These are phyloP conservation scores for Neopestalotiopsis sp. DNA, from an alignment of 2,329 filamentous ascomycete genomes.

Conservation along the genomic window DNA sequence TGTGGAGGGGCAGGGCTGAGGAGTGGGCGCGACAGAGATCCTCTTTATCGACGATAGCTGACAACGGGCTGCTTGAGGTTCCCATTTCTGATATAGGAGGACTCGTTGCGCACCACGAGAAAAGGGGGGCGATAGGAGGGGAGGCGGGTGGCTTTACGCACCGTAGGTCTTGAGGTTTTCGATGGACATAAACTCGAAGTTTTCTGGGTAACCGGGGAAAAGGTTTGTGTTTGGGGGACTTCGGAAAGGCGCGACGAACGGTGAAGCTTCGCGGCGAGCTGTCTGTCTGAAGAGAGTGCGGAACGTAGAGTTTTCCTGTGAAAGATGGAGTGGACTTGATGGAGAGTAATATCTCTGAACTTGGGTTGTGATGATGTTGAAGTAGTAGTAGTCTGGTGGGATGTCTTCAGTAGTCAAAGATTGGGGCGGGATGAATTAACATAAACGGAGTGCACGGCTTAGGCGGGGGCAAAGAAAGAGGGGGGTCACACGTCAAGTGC, in stretches of 20 bases:
- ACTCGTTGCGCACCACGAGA: neutral
- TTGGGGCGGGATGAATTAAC: conserved; percentile 3
- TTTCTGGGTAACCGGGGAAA: conserved; percentile 64
- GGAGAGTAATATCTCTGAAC: neutral
- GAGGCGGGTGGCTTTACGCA: conserved; percentile 53
- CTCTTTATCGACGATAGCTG: neutral
- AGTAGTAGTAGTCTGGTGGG: conserved; percentile 15
- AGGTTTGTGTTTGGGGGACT: conserved; percentile 49
- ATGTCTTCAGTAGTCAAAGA: neutral
- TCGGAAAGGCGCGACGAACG: conserved; percentile 56
- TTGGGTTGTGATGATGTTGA: conserved; percentile 10
- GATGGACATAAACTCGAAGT: conserved; percentile 96
- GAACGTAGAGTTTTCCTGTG: conserved; percentile 16
- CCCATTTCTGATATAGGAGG: neutral
- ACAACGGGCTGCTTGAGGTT: neutral
- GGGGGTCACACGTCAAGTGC: conserved; percentile 14
- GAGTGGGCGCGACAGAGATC: neutral
- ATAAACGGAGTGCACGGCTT: neutral
- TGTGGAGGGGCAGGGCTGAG: conserved; percentile 8
- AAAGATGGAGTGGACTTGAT: neutral
- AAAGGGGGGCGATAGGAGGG: neutral
- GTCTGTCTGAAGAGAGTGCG: conserved; percentile 16
- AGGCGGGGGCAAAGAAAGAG: neutral
- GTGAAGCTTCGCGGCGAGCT: conserved; percentile 53
- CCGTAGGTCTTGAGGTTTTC: conserved; percentile 98